A percentile compares a stretch with the other conserved stretches of the same genome.
Evolutionary conservation across 768 basidiomycete species (phyloP).

Genomic region (Candolleomyces efflorescens): DNA sequence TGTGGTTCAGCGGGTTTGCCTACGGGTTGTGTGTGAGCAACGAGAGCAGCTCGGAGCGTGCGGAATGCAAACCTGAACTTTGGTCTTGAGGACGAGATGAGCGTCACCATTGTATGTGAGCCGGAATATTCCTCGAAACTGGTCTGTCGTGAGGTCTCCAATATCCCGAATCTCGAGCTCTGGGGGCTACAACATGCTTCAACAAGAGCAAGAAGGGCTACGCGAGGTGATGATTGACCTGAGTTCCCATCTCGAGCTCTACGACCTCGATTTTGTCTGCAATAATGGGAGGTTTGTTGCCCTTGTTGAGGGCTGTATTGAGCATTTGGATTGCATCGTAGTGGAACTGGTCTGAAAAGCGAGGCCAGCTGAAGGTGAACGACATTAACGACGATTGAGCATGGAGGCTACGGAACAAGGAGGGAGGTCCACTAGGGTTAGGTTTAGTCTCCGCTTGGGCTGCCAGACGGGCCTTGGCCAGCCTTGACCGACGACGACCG

Average conservation of each 20-base stretch:
- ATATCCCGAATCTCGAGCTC: slow-evolving; percentile 97
- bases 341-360: slow-evolving; percentile 96
- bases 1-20: slow-evolving; percentile 95
- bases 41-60: background rate
- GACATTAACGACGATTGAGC: slow-evolving; percentile 46
- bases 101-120: slow-evolving; percentile 95
- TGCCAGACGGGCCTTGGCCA: background rate
- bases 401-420: slow-evolving; percentile 9
- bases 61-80: slow-evolving; percentile 68
- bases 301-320: slow-evolving; percentile 95
- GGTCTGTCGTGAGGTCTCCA: slow-evolving; percentile 91
- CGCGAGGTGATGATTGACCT: slow-evolving; percentile 45
- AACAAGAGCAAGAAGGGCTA: background rate
- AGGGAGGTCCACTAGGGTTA: slow-evolving; percentile 15
- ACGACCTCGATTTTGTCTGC: slow-evolving; percentile 97
- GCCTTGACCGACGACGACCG: background rate
- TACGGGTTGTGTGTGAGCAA: slow-evolving; percentile 1
- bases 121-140: slow-evolving; percentile 96
- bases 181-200: slow-evolving; percentile 61
- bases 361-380: slow-evolving; percentile 94
- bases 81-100: slow-evolving; percentile 80
- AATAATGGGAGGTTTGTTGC: slow-evolving; percentile 95
- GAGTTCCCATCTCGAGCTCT: slow-evolving; percentile 98
- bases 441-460: slow-evolving; percentile 10
- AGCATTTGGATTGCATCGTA: slow-evolving; percentile 96